A percentile compares a stretch with the other conserved stretches of the same genome.
Evolutionary conservation across 2,329 filamentous ascomycete genomes (phyloP).

Genomic region (Alternaria dauci): DNA sequence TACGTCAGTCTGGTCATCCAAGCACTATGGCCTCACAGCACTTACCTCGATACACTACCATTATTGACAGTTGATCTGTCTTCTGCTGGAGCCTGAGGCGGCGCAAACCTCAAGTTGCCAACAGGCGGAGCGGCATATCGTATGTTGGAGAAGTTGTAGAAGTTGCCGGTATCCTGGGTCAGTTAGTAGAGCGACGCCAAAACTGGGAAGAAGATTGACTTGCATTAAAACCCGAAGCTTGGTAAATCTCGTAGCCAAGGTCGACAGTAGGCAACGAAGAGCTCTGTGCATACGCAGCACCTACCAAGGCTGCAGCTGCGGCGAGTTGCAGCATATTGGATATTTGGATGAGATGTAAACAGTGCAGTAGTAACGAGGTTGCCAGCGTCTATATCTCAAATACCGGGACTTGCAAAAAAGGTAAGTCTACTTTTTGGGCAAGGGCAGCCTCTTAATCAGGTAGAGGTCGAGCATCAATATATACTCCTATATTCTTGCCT

Average conservation of each 20-base stretch:
- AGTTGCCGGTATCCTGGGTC: slow-evolving; percentile 47
- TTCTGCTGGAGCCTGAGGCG: slow-evolving; percentile 54
- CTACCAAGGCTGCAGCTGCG: slow-evolving; percentile 32
- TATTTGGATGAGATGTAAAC: neutral
- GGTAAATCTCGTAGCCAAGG: slow-evolving; percentile 63
- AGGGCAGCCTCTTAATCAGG: neutral
- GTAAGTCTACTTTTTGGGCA: neutral
- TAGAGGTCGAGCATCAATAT: slow-evolving; percentile 5
- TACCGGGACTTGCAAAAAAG: neutral
- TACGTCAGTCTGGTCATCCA: neutral
- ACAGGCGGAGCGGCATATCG: slow-evolving; percentile 64
- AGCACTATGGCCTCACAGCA: neutral
- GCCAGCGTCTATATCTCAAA: neutral
- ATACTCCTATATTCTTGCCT: slow-evolving; percentile 5
- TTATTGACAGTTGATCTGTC: slow-evolving; percentile 58
- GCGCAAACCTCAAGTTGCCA: slow-evolving; percentile 60
- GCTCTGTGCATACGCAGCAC: slow-evolving; percentile 35
- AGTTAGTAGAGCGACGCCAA: slow-evolving; percentile 11
- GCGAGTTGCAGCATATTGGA: slow-evolving; percentile 34
- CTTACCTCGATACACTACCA: slow-evolving; percentile 50
- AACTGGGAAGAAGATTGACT: slow-evolving; percentile 14
- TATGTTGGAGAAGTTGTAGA: slow-evolving; percentile 66
- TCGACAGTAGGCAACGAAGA: slow-evolving; percentile 57
- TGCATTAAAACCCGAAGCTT: slow-evolving; percentile 58
- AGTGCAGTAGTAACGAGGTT: neutral